Evolutionary conservation across 306 rosid genomes (phyloP).

Genomic region (Geum urbanum): DNA sequence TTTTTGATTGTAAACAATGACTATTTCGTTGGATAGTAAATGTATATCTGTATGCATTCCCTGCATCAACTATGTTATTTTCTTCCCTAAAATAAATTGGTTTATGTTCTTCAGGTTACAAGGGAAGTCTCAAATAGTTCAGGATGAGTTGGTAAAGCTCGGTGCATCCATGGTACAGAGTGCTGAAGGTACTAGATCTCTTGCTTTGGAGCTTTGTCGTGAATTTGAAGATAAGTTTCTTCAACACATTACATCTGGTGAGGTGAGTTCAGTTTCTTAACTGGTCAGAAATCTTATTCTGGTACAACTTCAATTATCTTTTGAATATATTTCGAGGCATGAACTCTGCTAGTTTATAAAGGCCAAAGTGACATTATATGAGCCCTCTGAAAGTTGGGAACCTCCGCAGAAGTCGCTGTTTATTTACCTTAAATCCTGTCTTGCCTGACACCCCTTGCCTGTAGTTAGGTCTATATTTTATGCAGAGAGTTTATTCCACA

Average conservation of each 20-base stretch:
- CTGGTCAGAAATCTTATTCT: background rate
- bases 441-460: background rate
- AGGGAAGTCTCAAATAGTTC: slow-evolving; percentile 90
- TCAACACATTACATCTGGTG: slow-evolving; percentile 81
- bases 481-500: background rate
- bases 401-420: background rate
- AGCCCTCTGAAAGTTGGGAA: background rate
- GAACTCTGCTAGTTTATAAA: background rate
- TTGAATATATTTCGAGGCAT: background rate
- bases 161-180: slow-evolving; percentile 90
- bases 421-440: background rate
- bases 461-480: background rate
- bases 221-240: slow-evolving; percentile 98
- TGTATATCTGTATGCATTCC: background rate
- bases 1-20: background rate
- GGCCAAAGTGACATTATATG: background rate
- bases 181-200: slow-evolving; percentile 89
- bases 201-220: slow-evolving; percentile 98
- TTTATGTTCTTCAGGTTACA: slow-evolving; percentile 59
- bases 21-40: background rate
- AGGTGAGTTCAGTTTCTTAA: slow-evolving; percentile 49
- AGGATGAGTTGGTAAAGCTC: slow-evolving; percentile 90
- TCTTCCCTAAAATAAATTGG: background rate
- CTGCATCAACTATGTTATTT: background rate
- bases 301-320: background rate